Conservation (phyloP, 352 stramenopile genomes). For the Globisporangium iwayamae region DNA sequence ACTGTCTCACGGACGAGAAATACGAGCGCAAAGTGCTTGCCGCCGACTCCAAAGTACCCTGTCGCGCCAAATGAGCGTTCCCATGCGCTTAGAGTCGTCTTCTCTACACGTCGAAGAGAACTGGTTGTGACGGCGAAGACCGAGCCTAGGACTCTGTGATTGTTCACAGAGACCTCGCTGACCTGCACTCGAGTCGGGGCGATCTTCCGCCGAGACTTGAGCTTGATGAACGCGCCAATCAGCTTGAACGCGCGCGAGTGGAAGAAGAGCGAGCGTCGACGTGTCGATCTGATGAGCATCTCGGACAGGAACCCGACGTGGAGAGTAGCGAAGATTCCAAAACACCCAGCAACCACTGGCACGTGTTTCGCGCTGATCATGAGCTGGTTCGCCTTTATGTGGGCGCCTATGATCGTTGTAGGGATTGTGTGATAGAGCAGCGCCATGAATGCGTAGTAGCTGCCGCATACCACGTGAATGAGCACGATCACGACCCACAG, state of each 20-base stretch:
- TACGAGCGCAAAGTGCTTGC: conserved; percentile 11
- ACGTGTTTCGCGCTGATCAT: neutral
- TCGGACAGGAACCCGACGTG: neutral
- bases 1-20: conserved; percentile 16
- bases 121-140: neutral
- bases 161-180: neutral
- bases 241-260: neutral
- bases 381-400: neutral
- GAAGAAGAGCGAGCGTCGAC: neutral
- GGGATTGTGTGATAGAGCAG: conserved; percentile 1
- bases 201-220: neutral
- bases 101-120: neutral
- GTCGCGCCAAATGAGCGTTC: conserved; percentile 5
- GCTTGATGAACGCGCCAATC: neutral
- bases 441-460: neutral
- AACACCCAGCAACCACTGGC: neutral
- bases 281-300: neutral
- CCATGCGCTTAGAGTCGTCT: neutral
- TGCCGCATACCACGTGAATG: neutral
- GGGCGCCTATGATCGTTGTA: neutral
- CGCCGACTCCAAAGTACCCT: conserved; percentile 10
- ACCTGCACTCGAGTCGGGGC: neutral
- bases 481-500: neutral
- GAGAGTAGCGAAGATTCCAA: neutral
- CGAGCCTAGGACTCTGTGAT: neutral